Evolutionary conservation across 2,329 filamentous ascomycete genomes (phyloP).

Genomic region (Neocatenulostroma microsporum): DNA sequence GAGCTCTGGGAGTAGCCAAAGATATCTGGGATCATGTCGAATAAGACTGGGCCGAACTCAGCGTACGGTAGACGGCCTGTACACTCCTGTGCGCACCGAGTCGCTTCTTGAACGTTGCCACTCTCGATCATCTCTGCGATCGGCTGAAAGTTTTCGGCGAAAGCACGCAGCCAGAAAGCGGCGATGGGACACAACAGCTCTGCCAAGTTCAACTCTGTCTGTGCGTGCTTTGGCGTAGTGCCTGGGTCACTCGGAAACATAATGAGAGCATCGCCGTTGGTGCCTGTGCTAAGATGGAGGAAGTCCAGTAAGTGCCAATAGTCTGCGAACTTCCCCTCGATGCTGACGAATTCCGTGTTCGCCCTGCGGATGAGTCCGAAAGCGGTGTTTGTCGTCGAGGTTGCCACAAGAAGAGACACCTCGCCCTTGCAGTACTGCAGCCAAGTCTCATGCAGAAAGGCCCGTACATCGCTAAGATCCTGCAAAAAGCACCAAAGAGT

Average conservation of each 20-base stretch:
- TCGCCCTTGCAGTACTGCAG: slow-evolving; percentile 6
- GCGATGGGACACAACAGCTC: background rate
- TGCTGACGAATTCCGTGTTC: slow-evolving; percentile 1
- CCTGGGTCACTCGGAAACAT: too few relatives aligned
- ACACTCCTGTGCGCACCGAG: too few relatives aligned
- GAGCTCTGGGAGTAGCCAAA: too few relatives aligned
- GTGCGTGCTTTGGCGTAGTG: too few relatives aligned
- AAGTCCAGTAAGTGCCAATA: slow-evolving; percentile 1
- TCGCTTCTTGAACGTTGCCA: too few relatives aligned
- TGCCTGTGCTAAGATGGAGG: too few relatives aligned
- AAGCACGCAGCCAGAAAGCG: background rate
- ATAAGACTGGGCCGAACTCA: too few relatives aligned
- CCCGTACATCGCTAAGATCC: slow-evolving; percentile 9
- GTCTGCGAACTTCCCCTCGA: background rate
- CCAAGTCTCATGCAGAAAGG: slow-evolving; percentile 4
- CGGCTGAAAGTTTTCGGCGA: background rate
- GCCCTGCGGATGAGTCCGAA: slow-evolving; percentile 6
- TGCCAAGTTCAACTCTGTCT: background rate
- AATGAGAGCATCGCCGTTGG: too few relatives aligned
- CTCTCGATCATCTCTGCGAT: background rate
- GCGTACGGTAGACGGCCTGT: too few relatives aligned
- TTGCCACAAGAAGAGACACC: slow-evolving; percentile 2
- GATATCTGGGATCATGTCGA: too few relatives aligned
- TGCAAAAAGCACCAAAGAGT: slow-evolving; percentile 7
- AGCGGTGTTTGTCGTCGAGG: slow-evolving; percentile 3